A percentile compares a stretch with the other conserved stretches of the same genome.
Conservation (phyloP, 805 yeast genomes). For the Candida montana region DNA sequence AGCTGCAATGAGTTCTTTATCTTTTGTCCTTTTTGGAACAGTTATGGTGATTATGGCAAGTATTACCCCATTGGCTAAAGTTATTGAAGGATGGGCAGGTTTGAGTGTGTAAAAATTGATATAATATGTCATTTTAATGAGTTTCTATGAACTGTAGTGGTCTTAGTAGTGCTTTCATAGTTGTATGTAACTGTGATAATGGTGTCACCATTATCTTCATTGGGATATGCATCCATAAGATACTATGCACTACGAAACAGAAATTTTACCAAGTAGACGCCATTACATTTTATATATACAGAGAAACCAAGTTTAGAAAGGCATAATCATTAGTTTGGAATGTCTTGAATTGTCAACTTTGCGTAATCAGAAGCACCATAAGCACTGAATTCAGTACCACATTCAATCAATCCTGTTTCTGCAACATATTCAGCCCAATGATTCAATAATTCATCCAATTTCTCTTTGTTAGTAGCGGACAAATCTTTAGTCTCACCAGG, state of each 20-base stretch:
- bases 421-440: constrained; percentile 50
- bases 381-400: not conserved
- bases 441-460: constrained; percentile 35
- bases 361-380: not conserved
- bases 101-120: constrained; percentile 5
- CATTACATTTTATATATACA: no score
- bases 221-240: no score
- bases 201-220: no score
- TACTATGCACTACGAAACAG: no score
- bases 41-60: constrained; percentile 65
- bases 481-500: constrained; percentile 49
- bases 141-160: no score
- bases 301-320: no score
- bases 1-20: constrained; percentile 68
- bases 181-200: no score
- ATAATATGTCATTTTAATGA: no score
- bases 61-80: constrained; percentile 47
- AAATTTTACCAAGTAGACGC: no score
- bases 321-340: not conserved
- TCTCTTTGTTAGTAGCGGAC: constrained; percentile 31
- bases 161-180: no score
- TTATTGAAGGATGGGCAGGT: constrained; percentile 44
- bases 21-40: constrained; percentile 70
- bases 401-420: constrained; percentile 43
- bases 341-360: not conserved